Evolutionary conservation across 139 green algal genomes (phyloP).

Genomic region (Chlamydomonas incerta): DNA sequence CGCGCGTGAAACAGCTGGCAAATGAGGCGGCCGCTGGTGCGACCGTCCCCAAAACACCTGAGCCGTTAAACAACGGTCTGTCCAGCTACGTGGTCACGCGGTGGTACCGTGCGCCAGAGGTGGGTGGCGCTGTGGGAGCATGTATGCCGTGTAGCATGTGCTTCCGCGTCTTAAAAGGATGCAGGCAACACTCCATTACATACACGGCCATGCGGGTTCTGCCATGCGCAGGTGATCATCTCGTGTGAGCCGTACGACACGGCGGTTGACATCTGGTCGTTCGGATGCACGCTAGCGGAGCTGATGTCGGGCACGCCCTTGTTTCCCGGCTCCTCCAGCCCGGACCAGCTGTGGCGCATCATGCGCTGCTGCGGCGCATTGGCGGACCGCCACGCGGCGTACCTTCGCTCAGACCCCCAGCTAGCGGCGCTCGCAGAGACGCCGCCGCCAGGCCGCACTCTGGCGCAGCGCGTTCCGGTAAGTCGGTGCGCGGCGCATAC

Average conservation of each 20-base stretch:
- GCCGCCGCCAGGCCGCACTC: not conserved
- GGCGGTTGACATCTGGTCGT: constrained; percentile 39
- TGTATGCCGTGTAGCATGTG: not conserved
- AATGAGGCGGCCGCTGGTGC: not conserved
- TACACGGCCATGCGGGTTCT: too few species aligned
- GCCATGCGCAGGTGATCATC: constrained; percentile 78
- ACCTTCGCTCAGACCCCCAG: not conserved
- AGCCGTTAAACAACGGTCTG: not conserved
- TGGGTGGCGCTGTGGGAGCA: too few species aligned
- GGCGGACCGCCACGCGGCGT: constrained; percentile 38
- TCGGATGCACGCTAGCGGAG: constrained; percentile 81
- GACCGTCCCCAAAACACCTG: not conserved
- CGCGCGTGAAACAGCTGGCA: not conserved
- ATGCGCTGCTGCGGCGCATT: constrained; percentile 65
- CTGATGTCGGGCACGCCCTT: constrained; percentile 75
- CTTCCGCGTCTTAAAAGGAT: not conserved
- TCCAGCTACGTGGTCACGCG: constrained; percentile 7
- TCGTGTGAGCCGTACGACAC: constrained; percentile 71
- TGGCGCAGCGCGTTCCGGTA: not conserved
- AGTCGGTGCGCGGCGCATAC: too few species aligned
- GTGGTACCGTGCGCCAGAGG: constrained; percentile 23
- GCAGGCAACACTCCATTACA: too few species aligned
- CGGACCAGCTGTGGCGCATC: constrained; percentile 84
- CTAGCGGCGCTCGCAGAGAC: not conserved
- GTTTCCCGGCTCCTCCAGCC: constrained; percentile 72